Base-by-base conservation (phyloP, 768 basidiomycete genomes). In the Zangia roseola region DNA sequence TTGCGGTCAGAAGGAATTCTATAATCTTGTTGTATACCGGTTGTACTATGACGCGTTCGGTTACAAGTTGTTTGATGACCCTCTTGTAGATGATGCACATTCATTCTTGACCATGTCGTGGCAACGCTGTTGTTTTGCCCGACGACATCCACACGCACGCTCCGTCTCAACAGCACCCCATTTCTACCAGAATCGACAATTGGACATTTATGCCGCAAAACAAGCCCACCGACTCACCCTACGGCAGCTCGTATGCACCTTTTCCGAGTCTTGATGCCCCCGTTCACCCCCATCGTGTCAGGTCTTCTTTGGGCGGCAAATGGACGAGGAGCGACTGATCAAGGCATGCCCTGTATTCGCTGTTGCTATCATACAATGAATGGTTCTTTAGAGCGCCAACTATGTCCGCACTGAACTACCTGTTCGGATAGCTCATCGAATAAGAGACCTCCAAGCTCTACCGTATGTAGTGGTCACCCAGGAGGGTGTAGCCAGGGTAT, bases 401-500 rank as follows among this genome's bases (percentile, higher is more conserved):
- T 91, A 93, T 68, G 90, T 95, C 36, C 83, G 91, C 43, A 88
- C 88, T 5, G 92, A 95, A 61, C 70, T 95, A 6, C 92, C 93
- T 10, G 83, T 92, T 13, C 82, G 92, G 31, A 88, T 94, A 59
- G 86, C 91, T 5, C 92, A 94, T 65, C 80, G 93, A 40, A 69
- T 94, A 50, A 82, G 89, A 48, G 93, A 95, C 61, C 74, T 95
- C 58, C 93, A 95, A 69, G 74, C 82, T 1, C 73, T 95, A 40
- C 92, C 93, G 5, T 93, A 88, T 60, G 80, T 88, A 19, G 91
- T 92, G 8, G 91, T 93, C 24, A 90, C 86, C 5, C 86, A 92
- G 55, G 89, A 93, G 57, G 82, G 83, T 0, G 82, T 94, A 14
- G 83, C 84, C 23, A 84, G 78, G 58, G 90, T 94, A 31, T 93